A percentile compares a stretch with the other conserved stretches of the same genome.
Evolutionary conservation across 2,329 filamentous ascomycete species (phyloP).

Genomic region (Botryosphaeria dothidea): DNA sequence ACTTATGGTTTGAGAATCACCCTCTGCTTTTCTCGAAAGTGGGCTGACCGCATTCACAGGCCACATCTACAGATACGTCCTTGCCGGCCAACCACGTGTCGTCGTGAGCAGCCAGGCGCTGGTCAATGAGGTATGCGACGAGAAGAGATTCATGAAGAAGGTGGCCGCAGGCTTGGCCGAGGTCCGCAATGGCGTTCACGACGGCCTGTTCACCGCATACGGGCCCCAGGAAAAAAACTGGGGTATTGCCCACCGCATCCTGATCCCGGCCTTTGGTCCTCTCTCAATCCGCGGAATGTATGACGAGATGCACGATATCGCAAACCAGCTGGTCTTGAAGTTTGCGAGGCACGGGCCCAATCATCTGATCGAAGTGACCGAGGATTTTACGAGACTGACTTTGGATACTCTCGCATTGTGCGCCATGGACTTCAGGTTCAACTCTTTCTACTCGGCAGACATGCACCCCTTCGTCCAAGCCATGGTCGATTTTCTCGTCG

Average conservation of each 20-base stretch:
- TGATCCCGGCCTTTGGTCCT: constrained; percentile 71
- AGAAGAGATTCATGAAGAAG: constrained; percentile 36
- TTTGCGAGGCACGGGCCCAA: constrained; percentile 58
- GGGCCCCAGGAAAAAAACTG: constrained; percentile 35
- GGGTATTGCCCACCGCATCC: constrained; percentile 63
- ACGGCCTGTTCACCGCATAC: constrained; percentile 44
- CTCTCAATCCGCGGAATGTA: constrained; percentile 69
- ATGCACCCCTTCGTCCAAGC: constrained; percentile 41
- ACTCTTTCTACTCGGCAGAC: constrained; percentile 38
- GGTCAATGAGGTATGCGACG: constrained; percentile 43
- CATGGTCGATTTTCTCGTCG: constrained; percentile 40
- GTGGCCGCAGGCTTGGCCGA: constrained; percentile 32
- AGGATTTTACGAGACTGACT: constrained; percentile 41
- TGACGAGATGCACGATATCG: constrained; percentile 58
- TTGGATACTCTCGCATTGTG: constrained; percentile 42
- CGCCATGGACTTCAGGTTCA: constrained; percentile 45
- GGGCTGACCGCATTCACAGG: constrained; percentile 23
- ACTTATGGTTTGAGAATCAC: constrained; percentile 58
- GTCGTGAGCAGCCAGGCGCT: constrained; percentile 35
- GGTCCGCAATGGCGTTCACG: constrained; percentile 38
- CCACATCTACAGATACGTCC: constrained; percentile 35
- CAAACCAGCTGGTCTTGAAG: constrained; percentile 66
- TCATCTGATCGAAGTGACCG: constrained; percentile 35
- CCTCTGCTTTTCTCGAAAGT: neutral
- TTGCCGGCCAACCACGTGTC: constrained; percentile 30